A percentile compares a stretch with the other conserved stretches of the same genome.
These are phyloP conservation scores for Wickerhamiella hasegawae DNA, from an alignment of 805 yeast species.

Conservation along the genomic window DNA sequence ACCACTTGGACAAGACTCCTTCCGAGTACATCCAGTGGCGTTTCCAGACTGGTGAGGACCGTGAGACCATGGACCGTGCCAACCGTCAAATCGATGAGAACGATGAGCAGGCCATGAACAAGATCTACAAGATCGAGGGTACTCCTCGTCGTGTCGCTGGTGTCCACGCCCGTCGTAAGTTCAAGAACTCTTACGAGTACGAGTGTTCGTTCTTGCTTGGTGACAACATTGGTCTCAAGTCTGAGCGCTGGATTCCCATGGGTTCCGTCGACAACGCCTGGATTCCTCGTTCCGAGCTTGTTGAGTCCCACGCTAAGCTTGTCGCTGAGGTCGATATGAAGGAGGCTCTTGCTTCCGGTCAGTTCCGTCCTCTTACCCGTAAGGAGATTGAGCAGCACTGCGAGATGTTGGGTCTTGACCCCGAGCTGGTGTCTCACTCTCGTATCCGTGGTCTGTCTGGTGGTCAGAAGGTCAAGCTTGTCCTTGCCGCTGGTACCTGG, in stretches of 20 bases:
- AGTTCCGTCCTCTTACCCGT: constrained; percentile 99
- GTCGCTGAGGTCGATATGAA: constrained; percentile 99
- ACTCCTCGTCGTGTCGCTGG: constrained; percentile 93
- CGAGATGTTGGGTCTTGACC: constrained; percentile 94
- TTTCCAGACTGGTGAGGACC: constrained; percentile 99
- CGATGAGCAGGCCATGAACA: constrained; percentile 98
- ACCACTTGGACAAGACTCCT: constrained; percentile 98
- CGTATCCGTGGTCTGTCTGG: constrained; percentile 99
- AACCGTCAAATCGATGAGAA: constrained; percentile 94
- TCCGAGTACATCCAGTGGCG: constrained; percentile 99
- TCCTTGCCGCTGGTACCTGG: constrained; percentile 99
- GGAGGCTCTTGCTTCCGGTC: constrained; percentile 99
- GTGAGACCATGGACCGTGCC: constrained; percentile 99
- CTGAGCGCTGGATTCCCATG: constrained; percentile 99
- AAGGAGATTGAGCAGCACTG: constrained; percentile 99
- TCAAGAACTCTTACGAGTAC: constrained; percentile 99
- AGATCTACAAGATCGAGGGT: constrained; percentile 98
- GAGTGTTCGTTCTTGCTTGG: constrained; percentile 96
- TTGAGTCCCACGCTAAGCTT: constrained; percentile 95
- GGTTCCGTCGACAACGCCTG: constrained; percentile 99
- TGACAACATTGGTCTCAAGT: constrained; percentile 97
- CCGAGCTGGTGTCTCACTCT: constrained; percentile 98
- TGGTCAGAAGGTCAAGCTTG: constrained; percentile 99
- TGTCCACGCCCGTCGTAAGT: constrained; percentile 94
- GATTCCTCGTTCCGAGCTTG: constrained; percentile 98